phyloP scores from a whole-genome alignment of 2,329 filamentous ascomycete genomes.

The Fusarium torreyae region DNA sequence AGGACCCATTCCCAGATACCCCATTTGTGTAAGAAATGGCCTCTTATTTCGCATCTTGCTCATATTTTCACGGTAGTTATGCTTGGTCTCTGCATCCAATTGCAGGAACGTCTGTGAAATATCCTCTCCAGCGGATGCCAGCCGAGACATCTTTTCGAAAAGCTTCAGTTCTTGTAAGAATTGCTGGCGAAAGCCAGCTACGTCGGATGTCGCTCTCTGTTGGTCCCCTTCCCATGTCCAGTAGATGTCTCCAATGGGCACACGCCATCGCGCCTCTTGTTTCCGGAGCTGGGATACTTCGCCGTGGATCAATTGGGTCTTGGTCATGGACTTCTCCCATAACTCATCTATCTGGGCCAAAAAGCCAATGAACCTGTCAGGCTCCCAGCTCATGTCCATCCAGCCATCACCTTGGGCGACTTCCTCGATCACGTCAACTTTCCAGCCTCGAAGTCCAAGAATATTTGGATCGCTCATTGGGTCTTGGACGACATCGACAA shows the following conservation, averaged over 20 bases:
- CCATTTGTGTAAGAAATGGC: neutral
- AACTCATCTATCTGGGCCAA: neutral
- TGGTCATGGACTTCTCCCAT: neutral
- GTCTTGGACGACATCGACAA: accelerated
- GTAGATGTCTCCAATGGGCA: constrained; percentile 5
- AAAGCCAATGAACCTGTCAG: neutral
- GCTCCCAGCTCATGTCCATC: neutral
- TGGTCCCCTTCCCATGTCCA: neutral
- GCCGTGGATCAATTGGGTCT: accelerated
- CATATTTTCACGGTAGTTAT: constrained; percentile 1
- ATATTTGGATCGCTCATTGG: accelerated
- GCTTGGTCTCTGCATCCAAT: neutral
- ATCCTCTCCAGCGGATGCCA: neutral
- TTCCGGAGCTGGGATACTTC: accelerated
- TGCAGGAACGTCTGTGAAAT: too few relatives aligned
- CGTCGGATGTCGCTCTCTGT: neutral
- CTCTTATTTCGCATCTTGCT: neutral
- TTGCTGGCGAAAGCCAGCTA: accelerated
- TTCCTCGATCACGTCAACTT: neutral
- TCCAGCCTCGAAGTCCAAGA: neutral
- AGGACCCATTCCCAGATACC: neutral
- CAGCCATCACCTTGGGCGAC: neutral
- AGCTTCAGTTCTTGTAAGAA: neutral
- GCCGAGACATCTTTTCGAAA: neutral
- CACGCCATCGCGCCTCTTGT: neutral